Evolutionary conservation across 352 stramenopile species (phyloP).

Genomic region (Thraustotheca clavata): DNA sequence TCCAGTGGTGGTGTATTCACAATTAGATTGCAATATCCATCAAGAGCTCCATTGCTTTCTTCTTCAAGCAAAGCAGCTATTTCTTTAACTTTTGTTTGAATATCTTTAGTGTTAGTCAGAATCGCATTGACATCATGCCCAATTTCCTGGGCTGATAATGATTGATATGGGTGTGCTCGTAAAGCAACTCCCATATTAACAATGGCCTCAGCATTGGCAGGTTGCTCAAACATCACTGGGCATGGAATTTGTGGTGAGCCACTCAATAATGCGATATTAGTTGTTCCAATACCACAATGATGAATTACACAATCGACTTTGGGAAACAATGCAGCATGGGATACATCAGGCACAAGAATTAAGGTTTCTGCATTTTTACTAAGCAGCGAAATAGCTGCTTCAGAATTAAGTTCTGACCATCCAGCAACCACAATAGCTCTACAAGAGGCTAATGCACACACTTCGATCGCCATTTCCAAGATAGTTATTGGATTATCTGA

Average conservation of each 20-base stretch:
- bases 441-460: background rate
- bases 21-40: background rate
- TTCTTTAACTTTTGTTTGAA: slow-evolving; percentile 15
- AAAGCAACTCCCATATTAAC: background rate
- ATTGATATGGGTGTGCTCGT: background rate
- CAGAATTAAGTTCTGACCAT: background rate
- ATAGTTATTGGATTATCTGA: background rate
- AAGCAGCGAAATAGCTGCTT: background rate
- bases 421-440: background rate
- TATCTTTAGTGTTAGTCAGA: background rate
- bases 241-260: slow-evolving; percentile 13
- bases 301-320: slow-evolving; percentile 6
- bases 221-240: slow-evolving; percentile 11
- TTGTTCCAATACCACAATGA: background rate
- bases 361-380: background rate
- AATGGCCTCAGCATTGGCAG: slow-evolving; percentile 5
- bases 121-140: background rate
- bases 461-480: background rate
- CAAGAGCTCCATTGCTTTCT: background rate
- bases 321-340: background rate
- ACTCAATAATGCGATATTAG: background rate
- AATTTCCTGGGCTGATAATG: background rate
- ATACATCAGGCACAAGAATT: background rate
- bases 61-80: background rate
- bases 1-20: background rate